Conservation (phyloP, 225 moss, liverwort and hornwort genomes). For the Straminergon stramineum region DNA sequence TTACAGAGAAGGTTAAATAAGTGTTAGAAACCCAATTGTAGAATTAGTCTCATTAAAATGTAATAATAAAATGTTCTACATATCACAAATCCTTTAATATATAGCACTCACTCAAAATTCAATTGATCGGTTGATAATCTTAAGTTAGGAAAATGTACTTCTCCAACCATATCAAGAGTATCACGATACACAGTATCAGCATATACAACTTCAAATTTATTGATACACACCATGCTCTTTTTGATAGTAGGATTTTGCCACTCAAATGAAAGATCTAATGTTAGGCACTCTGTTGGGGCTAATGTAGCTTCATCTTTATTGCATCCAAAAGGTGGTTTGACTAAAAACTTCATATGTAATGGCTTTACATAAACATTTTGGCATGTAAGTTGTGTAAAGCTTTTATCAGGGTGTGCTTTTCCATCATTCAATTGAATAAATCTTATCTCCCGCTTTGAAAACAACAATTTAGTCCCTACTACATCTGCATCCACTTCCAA, state of each 20-base stretch:
- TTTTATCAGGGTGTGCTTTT: constrained; percentile 24
- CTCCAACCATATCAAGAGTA: constrained; percentile 48
- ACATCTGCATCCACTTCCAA: constrained; percentile 52
- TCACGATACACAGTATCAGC: constrained; percentile 35
- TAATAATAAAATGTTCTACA: too few species aligned
- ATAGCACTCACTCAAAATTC: constrained; percentile 61
- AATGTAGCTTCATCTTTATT: constrained; percentile 27
- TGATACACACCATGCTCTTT: constrained; percentile 9
- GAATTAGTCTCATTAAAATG: neutral
- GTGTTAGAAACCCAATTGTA: neutral
- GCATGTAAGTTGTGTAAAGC: constrained; percentile 41
- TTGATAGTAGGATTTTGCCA: constrained; percentile 61
- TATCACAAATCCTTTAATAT: too few species aligned
- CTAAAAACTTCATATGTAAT: neutral
- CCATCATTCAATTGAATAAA: constrained; percentile 78
- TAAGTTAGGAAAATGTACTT: constrained; percentile 69
- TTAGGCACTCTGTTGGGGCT: constrained; percentile 44
- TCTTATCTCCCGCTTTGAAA: constrained; percentile 34
- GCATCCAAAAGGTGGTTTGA: constrained; percentile 46
- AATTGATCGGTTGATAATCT: constrained; percentile 43
- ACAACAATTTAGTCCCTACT: constrained; percentile 46
- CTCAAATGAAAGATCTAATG: constrained; percentile 53
- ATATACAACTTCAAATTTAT: constrained; percentile 55
- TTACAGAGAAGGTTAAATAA: neutral
- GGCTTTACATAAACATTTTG: constrained; percentile 29